A percentile compares a stretch with the other conserved stretches of the same genome.
Evolutionary conservation across 2,329 filamentous ascomycete genomes (phyloP).

Genomic region (Hypoxylon sp.): DNA sequence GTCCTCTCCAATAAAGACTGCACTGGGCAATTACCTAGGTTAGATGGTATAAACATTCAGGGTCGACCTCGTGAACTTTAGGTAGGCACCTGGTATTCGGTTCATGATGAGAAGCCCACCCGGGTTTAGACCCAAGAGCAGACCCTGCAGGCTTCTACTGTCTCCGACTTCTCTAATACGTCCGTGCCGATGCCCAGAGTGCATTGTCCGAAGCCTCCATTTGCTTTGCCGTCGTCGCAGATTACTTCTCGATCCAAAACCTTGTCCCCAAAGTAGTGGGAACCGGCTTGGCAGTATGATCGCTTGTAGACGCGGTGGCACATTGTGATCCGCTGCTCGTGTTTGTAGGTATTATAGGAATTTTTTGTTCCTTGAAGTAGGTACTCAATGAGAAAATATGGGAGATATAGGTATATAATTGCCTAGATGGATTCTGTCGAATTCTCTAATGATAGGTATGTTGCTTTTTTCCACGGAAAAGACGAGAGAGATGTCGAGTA

Average conservation of each 20-base stretch:
- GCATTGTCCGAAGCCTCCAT: constrained; percentile 1
- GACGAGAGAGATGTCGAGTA: neutral
- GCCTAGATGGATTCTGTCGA: neutral
- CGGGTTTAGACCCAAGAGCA: neutral
- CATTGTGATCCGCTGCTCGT: neutral
- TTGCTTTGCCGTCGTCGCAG: neutral
- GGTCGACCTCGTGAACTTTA: neutral
- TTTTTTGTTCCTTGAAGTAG: neutral
- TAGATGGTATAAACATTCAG: neutral
- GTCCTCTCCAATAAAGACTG: neutral
- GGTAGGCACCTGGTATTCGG: neutral
- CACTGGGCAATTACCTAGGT: neutral
- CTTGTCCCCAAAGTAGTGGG: neutral
- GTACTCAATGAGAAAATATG: neutral
- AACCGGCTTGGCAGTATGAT: neutral
- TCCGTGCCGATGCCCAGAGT: neutral
- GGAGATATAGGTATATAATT: neutral
- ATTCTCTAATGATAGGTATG: no score
- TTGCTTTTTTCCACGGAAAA: neutral
- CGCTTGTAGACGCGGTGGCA: constrained; percentile 5
- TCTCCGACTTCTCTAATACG: neutral
- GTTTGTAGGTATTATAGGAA: neutral
- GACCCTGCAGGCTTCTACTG: neutral
- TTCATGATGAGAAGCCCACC: neutral
- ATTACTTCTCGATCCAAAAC: neutral